Evolutionary conservation across 352 stramenopile genomes (phyloP), one percentile per base, ranked within the genome.

Genomic region (Phytophthora cactorum): DNA sequence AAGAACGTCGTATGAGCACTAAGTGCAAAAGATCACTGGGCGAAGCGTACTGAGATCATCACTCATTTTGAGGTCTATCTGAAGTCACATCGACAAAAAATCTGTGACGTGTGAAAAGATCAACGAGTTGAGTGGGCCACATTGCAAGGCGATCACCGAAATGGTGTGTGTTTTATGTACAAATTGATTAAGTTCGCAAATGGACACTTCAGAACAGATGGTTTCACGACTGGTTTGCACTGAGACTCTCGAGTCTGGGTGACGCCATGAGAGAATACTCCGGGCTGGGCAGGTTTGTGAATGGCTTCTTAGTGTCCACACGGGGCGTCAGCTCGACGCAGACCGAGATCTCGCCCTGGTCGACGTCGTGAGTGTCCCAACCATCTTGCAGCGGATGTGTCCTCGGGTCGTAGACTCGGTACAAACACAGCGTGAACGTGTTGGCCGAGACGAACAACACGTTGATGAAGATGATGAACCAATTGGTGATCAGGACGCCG

Each of bases 391-490:
- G 39, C 52, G 59, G 65, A 31, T 72, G 65, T 17, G 65, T 72
- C 46, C 68, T 68, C 8, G 66, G 70, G 53, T 75, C 63, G 53
- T 72, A 78, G 38, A 70, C 50, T 34, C 49, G 36, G 53, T 78
- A 78, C 17, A 78, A 45, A 14, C 67, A 72, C 60, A 78, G 53
- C 3, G 68, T 75, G 44, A 70, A 69, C 15, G 67, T 76, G 43
- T 67, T 69, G 45, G 74, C 62, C 46, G 75, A 59, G 57, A 77
- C 66, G 66, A 70, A 75, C 28, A 80, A 66, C 5, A 80, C 45
- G 59, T 74, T 77, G 52, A 70, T 65, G 43, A 66, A 67, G 51
- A 73, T 67, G 44, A 77, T 75, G 59, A 81, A 81, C 61, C 67
- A 70, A 55, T 81, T 81, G 12, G 32, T 64, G 52, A 72, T 69